These are phyloP conservation scores for Penicillium coprophilum DNA, from an alignment of 495 filamentous ascomycete species.

Conservation along the genomic window DNA sequence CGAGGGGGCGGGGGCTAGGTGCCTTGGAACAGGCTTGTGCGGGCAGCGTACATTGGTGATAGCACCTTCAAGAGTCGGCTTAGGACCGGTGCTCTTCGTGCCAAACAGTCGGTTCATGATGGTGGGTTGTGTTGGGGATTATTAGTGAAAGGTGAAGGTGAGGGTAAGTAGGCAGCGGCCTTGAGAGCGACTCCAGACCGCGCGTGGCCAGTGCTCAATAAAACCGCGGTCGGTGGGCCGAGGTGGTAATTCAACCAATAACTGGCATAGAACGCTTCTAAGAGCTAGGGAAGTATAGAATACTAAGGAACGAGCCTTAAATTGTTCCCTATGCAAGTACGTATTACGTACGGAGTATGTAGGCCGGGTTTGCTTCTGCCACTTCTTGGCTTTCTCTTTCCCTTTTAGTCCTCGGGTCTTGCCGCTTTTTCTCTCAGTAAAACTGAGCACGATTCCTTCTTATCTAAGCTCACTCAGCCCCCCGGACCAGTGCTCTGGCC, in stretches of 20 bases:
- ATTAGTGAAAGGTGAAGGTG: constrained; percentile 7
- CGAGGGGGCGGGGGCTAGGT: constrained; percentile 5
- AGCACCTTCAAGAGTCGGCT: constrained; percentile 83
- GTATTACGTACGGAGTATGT: background rate
- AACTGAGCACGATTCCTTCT: background rate
- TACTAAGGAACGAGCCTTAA: background rate
- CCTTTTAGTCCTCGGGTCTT: background rate
- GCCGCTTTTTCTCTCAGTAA: background rate
- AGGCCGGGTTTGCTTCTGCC: background rate
- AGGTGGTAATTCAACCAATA: constrained; percentile 6
- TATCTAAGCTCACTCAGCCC: background rate
- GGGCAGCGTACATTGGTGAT: constrained; percentile 68
- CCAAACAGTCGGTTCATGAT: constrained; percentile 97
- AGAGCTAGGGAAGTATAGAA: background rate
- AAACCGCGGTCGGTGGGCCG: constrained; percentile 9
- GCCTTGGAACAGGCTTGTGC: constrained; percentile 1
- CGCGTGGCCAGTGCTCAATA: constrained; percentile 14
- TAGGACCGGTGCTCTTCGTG: constrained; percentile 80
- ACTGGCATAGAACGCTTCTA: background rate
- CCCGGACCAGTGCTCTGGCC: too few species aligned
- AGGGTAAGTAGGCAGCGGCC: constrained; percentile 1
- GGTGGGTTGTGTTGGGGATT: constrained; percentile 6
- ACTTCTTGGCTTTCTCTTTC: background rate
- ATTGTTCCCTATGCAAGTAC: background rate
- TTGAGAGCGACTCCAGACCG: constrained; percentile 1